Percentiles rank a stretch among this genome's conserved stretches.
These are phyloP conservation scores for Lycium ferocissimum DNA, from an alignment of 257 asterid genomes.

Conservation along the genomic window DNA sequence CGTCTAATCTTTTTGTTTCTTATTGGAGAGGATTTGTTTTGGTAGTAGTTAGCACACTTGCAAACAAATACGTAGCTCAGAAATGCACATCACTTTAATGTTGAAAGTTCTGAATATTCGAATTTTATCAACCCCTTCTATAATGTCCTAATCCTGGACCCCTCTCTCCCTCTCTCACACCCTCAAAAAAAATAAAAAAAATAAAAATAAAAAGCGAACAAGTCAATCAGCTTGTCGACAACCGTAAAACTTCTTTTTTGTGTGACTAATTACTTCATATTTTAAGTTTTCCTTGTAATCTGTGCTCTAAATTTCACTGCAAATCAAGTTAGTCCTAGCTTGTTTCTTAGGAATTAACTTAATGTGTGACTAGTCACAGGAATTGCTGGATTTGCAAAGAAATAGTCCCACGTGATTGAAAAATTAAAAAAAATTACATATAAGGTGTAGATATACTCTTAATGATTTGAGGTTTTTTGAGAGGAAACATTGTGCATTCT, in stretches of 20 bases:
- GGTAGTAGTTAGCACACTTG: neutral
- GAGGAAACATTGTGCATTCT: no score
- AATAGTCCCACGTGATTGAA: no score
- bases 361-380: neutral
- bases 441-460: no score
- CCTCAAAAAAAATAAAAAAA: neutral
- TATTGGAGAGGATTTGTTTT: neutral
- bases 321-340: neutral
- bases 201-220: neutral
- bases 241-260: no score
- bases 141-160: neutral
- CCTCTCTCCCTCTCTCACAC: neutral
- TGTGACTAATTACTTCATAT: no score
- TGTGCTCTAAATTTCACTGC: neutral
- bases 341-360: neutral
- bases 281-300: neutral
- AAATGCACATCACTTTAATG: neutral
- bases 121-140: neutral
- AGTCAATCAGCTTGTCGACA: neutral
- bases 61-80: constrained; percentile 3
- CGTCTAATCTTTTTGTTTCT: neutral
- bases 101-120: neutral
- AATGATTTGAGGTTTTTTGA: no score
- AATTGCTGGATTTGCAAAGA: no score
- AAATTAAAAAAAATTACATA: no score